A percentile compares a stretch with the other conserved stretches of the same genome.
Evolutionary conservation across 495 filamentous ascomycete species (phyloP).

Genomic region (Xylaria nigripes): DNA sequence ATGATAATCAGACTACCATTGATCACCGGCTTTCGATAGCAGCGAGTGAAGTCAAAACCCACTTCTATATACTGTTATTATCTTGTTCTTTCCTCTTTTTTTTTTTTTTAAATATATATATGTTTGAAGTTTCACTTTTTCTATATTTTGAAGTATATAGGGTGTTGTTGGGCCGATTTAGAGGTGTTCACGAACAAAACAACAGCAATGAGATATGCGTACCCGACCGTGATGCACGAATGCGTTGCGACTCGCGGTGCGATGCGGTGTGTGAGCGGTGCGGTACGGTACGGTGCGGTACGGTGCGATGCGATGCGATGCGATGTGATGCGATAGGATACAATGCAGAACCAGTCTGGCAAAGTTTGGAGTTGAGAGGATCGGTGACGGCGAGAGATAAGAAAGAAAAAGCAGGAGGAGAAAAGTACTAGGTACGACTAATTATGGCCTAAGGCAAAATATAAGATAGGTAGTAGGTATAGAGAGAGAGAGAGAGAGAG

Average conservation of each 20-base stretch:
- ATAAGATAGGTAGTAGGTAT: background rate
- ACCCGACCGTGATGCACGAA: background rate
- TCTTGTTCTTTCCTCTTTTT: background rate
- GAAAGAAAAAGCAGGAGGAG: background rate
- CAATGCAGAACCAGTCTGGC: background rate
- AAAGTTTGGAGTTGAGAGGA: background rate
- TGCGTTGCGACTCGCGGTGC: background rate
- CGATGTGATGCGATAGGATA: background rate
- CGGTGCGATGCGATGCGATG: background rate
- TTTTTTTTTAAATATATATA: background rate
- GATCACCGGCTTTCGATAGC: background rate
- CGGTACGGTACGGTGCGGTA: background rate
- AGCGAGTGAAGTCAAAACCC: background rate
- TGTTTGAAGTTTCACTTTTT: background rate
- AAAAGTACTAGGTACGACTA: background rate
- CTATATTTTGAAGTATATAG: background rate
- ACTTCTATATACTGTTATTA: background rate
- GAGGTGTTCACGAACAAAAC: background rate
- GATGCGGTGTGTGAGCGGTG: constrained; percentile 2
- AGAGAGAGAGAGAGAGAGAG: too few species aligned
- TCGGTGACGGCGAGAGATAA: background rate
- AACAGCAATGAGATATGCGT: background rate
- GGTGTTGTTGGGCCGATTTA: too few species aligned
- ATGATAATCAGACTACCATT: background rate
- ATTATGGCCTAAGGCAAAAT: background rate